Base-by-base conservation (phyloP, 345 rosid species). In the Isatis tinctoria region DNA sequence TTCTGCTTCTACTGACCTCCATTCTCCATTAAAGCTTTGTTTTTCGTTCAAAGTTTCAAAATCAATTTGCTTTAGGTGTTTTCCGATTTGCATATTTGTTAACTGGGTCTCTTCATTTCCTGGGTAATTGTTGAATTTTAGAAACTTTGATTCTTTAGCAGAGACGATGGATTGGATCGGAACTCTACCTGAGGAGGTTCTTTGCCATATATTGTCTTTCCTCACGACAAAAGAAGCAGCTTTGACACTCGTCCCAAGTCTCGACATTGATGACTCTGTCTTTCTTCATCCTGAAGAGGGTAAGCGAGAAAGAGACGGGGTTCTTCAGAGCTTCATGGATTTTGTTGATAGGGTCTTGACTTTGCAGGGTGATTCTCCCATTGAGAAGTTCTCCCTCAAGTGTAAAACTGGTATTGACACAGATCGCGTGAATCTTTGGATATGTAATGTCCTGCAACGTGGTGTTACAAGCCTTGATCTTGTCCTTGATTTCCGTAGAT, bases 251-350 rank as follows among this genome's bases (percentile, higher is more conserved):
- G 57, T 65, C 11, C 57, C 30, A 3, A 17, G 47, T 0, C 8
- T 59, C 63, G 63, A 59, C 63, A 35, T 59, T 10, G 63, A 58
- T 11, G 67, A 43, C 53, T 62, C 69, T 11, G 26, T 45, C 4
- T 64, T 64, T 64, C 56, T 45, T 28, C 4, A 45, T 17, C 69
- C 69, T 0, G 41, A 64, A 28, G 28, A 63, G 10, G 68, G 68
- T 43, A 63, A 63, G 54, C 10, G 40, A 10, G 69, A 65, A 45
- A 65, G 41, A 24, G 30, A 18, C 0, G 57, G 41, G 1, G 47
- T 65, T 20, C 16, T 17, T 2, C 30, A 30, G 3, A 30, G 59
- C 41, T 49, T 66, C 33, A 13, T 66, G 59, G 70, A 49, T 51
- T 67, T 51, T 24, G 60, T 67, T 4, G 59, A 53, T 27, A 53